Conservation (phyloP, 2,329 filamentous ascomycete genomes). For the Aspergillus texensis region DNA sequence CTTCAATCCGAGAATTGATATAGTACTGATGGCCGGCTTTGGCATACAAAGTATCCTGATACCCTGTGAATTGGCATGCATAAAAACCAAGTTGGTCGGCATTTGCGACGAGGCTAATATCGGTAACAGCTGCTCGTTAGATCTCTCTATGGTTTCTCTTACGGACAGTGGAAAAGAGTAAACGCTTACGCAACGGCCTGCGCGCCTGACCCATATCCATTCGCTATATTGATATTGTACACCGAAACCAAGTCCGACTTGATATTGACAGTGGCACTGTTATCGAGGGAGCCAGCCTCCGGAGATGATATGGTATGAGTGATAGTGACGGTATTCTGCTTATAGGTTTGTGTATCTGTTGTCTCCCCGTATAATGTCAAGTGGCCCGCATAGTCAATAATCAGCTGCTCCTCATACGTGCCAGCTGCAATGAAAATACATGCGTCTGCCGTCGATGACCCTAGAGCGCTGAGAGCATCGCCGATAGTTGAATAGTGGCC, state of each 20-base stretch:
- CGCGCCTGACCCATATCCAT: conserved; percentile 36
- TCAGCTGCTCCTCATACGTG: conserved; percentile 37
- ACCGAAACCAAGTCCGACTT: conserved; percentile 32
- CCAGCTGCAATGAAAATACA: conserved; percentile 39
- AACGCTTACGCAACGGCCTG: conserved; percentile 37
- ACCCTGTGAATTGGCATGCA: conserved; percentile 37
- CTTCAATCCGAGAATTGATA: conserved; percentile 35
- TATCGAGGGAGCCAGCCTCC: conserved; percentile 32
- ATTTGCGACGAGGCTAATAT: conserved; percentile 28
- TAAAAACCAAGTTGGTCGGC: conserved; percentile 38
- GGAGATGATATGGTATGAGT: conserved; percentile 36
- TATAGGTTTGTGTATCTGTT: conserved; percentile 29
- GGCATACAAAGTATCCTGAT: conserved; percentile 41
- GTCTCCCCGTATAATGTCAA: conserved; percentile 39
- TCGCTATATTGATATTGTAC: conserved; percentile 42
- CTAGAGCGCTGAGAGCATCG: conserved; percentile 30
- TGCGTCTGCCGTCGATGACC: conserved; percentile 24
- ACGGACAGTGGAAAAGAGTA: background rate
- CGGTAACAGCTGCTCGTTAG: background rate
- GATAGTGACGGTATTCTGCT: conserved; percentile 36
- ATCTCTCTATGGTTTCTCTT: background rate
- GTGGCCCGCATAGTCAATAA: conserved; percentile 30
- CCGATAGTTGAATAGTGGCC: conserved; percentile 29
- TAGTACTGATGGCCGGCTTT: conserved; percentile 39
- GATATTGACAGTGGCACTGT: conserved; percentile 36